Conservation (phyloP, 768 basidiomycete species). For the Pleurotus ostreatus region DNA sequence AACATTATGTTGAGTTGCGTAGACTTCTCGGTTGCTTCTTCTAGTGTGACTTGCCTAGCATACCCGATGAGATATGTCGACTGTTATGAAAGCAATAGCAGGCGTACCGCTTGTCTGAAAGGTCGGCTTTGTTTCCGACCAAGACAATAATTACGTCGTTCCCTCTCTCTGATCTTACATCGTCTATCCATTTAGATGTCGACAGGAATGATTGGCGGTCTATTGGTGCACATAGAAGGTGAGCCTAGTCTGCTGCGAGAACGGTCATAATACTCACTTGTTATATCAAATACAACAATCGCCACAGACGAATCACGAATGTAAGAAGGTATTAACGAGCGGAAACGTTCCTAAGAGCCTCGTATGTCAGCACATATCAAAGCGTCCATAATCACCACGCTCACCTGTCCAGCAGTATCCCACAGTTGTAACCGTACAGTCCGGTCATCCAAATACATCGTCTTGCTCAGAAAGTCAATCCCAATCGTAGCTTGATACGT, state of each 20-base stretch:
- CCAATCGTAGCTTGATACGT: constrained; percentile 98
- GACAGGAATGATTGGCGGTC: constrained; percentile 98
- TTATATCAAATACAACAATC: constrained; percentile 98
- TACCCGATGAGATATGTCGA: constrained; percentile 3
- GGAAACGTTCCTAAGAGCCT: constrained; percentile 79
- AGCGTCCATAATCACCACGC: constrained; percentile 12
- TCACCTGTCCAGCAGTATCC: constrained; percentile 96
- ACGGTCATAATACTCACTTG: constrained; percentile 56
- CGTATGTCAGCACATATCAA: background rate
- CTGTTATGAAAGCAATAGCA: background rate
- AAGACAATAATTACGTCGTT: constrained; percentile 98
- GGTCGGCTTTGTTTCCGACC: constrained; percentile 98
- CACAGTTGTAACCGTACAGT: constrained; percentile 96
- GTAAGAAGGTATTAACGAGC: constrained; percentile 96
- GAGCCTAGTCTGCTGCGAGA: background rate
- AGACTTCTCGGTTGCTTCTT: constrained; percentile 91
- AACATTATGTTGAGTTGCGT: constrained; percentile 94
- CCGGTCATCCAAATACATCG: constrained; percentile 98
- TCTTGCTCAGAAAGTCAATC: constrained; percentile 99
- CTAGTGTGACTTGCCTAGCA: constrained; percentile 92
- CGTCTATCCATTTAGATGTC: constrained; percentile 99
- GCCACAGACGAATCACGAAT: constrained; percentile 99
- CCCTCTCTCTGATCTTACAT: constrained; percentile 95
- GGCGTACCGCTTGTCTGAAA: constrained; percentile 94
- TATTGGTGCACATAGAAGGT: constrained; percentile 23